A percentile compares a stretch with the other conserved stretches of the same genome.
phyloP scores from a whole-genome alignment of 129 eudicot species.

The Arctium lappa region DNA sequence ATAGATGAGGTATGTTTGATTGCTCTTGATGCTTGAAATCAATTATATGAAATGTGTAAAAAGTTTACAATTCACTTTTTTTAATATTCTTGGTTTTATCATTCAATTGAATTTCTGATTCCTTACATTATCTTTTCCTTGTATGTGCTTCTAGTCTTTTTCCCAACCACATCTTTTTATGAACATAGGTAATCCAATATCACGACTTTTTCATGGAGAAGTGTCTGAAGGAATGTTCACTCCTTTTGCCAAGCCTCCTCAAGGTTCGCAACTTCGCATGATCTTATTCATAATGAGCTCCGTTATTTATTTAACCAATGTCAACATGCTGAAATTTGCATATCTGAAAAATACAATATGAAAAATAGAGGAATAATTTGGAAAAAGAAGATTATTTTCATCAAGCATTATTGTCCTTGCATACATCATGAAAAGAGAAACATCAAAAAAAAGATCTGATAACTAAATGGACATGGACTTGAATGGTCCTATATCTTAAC shows the following conservation, averaged over 20 bases:
- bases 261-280: constrained; percentile 70
- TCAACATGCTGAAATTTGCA: background rate
- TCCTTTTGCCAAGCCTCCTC: constrained; percentile 88
- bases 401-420: background rate
- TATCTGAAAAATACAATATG: background rate
- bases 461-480: no score
- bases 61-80: background rate
- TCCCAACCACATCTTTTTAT: background rate
- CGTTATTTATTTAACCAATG: background rate
- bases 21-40: constrained; percentile 4
- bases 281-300: constrained; percentile 1
- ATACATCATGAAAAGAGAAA: background rate
- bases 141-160: background rate
- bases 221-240: constrained; percentile 94
- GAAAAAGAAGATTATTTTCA: background rate
- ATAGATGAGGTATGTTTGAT: constrained; percentile 75
- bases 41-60: background rate
- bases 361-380: background rate
- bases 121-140: background rate
- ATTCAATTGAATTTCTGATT: background rate
- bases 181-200: constrained; percentile 79
- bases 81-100: background rate
- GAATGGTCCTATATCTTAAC: no score
- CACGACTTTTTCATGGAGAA: constrained; percentile 93
- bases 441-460: background rate